Evolutionary conservation across 208 protist species (phyloP).

Genomic region (Acanthamoeba royreba): DNA sequence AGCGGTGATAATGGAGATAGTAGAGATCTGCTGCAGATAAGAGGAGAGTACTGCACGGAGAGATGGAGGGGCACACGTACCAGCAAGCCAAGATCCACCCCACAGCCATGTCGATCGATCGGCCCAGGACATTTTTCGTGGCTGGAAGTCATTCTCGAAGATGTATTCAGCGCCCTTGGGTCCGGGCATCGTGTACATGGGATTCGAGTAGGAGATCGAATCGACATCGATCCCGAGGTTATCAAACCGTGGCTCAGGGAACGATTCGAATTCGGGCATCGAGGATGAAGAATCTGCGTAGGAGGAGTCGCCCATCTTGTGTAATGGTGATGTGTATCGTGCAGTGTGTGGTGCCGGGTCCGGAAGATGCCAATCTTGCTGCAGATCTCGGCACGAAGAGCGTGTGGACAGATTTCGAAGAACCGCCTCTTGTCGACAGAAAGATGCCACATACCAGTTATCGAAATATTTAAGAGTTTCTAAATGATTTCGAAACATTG

Average conservation of each 20-base stretch:
- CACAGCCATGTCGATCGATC: conserved; percentile 36
- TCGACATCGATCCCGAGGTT: background rate
- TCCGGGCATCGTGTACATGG: background rate
- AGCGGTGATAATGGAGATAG: no score
- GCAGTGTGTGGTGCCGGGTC: background rate
- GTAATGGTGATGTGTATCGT: background rate
- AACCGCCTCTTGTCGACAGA: no score
- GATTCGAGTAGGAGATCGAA: conserved; percentile 7
- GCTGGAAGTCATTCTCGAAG: background rate
- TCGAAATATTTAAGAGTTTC: no score
- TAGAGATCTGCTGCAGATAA: no score
- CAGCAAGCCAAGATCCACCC: background rate
- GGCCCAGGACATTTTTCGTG: background rate
- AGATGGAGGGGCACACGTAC: no score
- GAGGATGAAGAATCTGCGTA: background rate
- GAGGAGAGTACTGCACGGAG: no score
- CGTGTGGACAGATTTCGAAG: background rate
- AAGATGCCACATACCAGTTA: no score
- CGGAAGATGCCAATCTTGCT: no score
- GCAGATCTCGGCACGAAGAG: no score
- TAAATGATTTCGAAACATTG: background rate
- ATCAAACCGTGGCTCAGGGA: background rate
- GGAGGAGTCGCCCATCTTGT: background rate
- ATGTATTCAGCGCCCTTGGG: conserved; percentile 31
- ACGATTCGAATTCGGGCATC: background rate